These are phyloP conservation scores for Soucietia sequanensis DNA, from an alignment of 805 yeast genomes.

Conservation along the genomic window DNA sequence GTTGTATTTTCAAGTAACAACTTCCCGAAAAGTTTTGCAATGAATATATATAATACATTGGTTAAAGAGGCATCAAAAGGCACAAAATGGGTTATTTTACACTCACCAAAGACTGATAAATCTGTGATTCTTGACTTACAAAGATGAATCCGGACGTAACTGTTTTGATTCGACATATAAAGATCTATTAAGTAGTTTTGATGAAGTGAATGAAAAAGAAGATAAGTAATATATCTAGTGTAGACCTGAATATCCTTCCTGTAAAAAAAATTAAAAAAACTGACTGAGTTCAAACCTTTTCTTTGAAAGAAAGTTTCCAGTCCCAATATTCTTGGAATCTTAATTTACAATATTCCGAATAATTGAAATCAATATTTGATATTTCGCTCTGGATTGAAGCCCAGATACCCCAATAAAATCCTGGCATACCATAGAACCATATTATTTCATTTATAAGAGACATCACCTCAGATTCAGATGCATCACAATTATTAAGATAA, in stretches of 20 bases:
- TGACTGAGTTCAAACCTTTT: too few relatives aligned
- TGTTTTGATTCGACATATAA: too few relatives aligned
- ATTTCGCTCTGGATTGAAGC: conserved; percentile 70
- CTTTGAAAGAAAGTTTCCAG: conserved; percentile 64
- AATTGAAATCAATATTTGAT: conserved; percentile 71
- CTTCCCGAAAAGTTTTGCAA: conserved; percentile 78
- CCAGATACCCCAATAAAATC: conserved; percentile 86
- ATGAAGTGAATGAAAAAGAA: neutral
- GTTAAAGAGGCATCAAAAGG: conserved; percentile 72
- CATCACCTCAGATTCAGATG: conserved; percentile 33
- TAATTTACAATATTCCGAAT: conserved; percentile 55
- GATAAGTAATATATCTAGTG: neutral
- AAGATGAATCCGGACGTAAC: conserved; percentile 35
- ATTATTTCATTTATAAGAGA: conserved; percentile 53
- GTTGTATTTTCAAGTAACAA: conserved; percentile 76
- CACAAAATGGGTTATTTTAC: conserved; percentile 70
- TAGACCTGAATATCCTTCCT: too few relatives aligned
- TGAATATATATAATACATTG: conserved; percentile 68
- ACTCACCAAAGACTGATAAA: conserved; percentile 75
- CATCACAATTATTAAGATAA: conserved; percentile 43
- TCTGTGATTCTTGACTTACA: conserved; percentile 56
- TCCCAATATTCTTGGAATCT: conserved; percentile 67
- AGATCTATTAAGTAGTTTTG: too few relatives aligned
- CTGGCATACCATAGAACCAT: conserved; percentile 73
- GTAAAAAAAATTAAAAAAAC: too few relatives aligned